Base-by-base conservation (phyloP, 768 basidiomycete genomes). In the Lepiota venenata region DNA sequence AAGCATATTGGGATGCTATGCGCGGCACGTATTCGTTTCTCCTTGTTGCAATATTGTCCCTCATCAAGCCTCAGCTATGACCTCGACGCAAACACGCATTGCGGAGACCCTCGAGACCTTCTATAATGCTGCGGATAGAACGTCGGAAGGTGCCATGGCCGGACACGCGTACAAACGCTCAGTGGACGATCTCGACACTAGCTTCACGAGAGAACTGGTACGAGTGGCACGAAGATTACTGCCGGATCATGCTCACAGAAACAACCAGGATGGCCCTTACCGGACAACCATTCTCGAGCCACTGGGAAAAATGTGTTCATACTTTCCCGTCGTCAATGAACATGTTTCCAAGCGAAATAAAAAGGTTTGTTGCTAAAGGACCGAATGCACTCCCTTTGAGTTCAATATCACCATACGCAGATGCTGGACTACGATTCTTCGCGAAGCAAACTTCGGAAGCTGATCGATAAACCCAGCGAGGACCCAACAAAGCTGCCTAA, bases 111-210 rank as follows among this genome's bases (percentile, higher is more conserved):
- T 99, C 66, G 91, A 95, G 68, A 76, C 84, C 6, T 98, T 99
- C 76, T 99, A 98, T 69, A 80, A 83, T 56, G 82, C 93, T 43
- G 82, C 91, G 12, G 93, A 93, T 76, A 81, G 81, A 56, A 73
- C 83, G 29, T 92, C 91, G 9, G 92, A 94, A 59, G 91, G 93
- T 42, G 97, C 96, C 8, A 97, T 98, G 93, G 90, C 95, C 0
- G 91, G 92, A 1, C 92, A 98, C 63, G 91, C 97, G 1, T 99
- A 98, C 78, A 96, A 91, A 65, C 83, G 91, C 35, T 91, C 94
- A 0, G 91, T 97, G 7, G 93, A 96, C 61, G 97, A 99, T 58
- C 76, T 98, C 41, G 97, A 99, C 62, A 78, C 82, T 1, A 87
- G 85, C 39, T 85, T 97, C 37, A 82, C 83, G 25, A 71, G 93